Conservation (phyloP, 345 rosid species). For the Carallia brachiata region DNA sequence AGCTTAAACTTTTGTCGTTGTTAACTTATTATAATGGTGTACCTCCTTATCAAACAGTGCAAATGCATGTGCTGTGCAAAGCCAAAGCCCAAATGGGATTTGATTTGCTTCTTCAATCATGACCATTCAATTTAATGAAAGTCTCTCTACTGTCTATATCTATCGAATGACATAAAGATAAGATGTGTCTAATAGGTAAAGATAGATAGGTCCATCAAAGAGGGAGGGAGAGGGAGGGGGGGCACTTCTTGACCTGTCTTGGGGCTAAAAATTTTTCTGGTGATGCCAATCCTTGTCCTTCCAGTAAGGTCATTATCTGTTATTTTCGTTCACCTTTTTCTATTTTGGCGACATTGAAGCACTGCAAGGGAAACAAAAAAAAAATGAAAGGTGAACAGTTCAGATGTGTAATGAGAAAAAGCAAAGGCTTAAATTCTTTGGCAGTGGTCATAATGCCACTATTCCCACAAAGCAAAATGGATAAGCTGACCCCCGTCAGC, state of each 20-base stretch:
- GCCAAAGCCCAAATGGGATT: slow-evolving; percentile 8
- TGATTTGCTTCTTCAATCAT: slow-evolving; percentile 25
- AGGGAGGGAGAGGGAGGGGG: neutral
- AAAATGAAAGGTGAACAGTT: slow-evolving; percentile 8
- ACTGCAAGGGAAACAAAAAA: slow-evolving; percentile 7
- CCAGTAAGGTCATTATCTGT: slow-evolving; percentile 27
- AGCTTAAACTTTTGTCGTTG: neutral
- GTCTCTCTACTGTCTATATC: slow-evolving; percentile 5
- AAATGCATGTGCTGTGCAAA: slow-evolving; percentile 9
- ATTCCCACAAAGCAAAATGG: slow-evolving; percentile 17
- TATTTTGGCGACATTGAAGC: slow-evolving; percentile 10
- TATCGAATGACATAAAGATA: slow-evolving; percentile 37
- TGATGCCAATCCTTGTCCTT: slow-evolving; percentile 18
- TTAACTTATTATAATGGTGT: slow-evolving; percentile 7
- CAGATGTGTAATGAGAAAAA: slow-evolving; percentile 1
- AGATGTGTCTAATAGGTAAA: slow-evolving; percentile 37
- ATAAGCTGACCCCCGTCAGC: slow-evolving; percentile 12
- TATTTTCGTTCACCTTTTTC: slow-evolving; percentile 3
- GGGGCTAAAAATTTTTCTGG: slow-evolving; percentile 10
- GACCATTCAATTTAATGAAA: slow-evolving; percentile 33
- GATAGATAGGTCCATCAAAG: slow-evolving; percentile 26
- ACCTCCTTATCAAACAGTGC: slow-evolving; percentile 14
- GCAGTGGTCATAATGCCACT: slow-evolving; percentile 6
- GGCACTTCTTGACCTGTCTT: slow-evolving; percentile 7
- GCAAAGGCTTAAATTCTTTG: slow-evolving; percentile 31